Percentiles rank a stretch among this genome's conserved stretches.
These are phyloP conservation scores for Agrostemma githago DNA, from an alignment of 148 eudicot genomes.

Conservation along the genomic window DNA sequence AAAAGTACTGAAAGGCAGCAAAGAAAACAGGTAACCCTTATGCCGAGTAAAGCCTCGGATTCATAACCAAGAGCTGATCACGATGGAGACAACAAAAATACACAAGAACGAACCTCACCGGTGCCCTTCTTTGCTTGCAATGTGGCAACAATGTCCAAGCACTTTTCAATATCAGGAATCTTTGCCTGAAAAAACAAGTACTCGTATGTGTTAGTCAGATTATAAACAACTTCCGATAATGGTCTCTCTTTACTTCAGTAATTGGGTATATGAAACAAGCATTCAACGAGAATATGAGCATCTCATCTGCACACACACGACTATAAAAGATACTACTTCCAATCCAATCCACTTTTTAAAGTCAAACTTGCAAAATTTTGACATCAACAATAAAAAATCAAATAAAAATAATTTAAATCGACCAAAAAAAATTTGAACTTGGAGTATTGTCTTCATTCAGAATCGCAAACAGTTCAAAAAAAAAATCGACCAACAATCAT, in stretches of 20 bases:
- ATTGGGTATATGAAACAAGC: not conserved
- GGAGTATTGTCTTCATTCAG: too few relatives aligned
- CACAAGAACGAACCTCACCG: conserved; percentile 70
- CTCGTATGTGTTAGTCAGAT: not conserved
- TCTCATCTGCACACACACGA: not conserved
- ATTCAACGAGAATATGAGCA: not conserved
- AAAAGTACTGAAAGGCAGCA: not conserved
- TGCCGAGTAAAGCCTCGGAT: not conserved
- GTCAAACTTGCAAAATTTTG: too few relatives aligned
- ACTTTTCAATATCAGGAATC: conserved; percentile 95
- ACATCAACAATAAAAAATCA: too few relatives aligned
- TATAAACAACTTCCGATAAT: not conserved
- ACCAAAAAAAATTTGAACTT: too few relatives aligned
- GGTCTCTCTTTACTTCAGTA: not conserved
- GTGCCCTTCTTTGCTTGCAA: conserved; percentile 78
- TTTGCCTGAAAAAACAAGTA: conserved; percentile 52
- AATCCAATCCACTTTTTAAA: not conserved
- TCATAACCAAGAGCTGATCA: not conserved
- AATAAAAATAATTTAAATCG: too few relatives aligned
- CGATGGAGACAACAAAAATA: not conserved
- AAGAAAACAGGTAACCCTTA: not conserved
- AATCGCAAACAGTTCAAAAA: too few relatives aligned
- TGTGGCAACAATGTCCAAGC: conserved; percentile 74
- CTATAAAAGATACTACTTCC: not conserved
- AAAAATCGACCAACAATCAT: too few relatives aligned